Conservation (phyloP, 345 rosid genomes). For the Zanthoxylum bungeanum region DNA sequence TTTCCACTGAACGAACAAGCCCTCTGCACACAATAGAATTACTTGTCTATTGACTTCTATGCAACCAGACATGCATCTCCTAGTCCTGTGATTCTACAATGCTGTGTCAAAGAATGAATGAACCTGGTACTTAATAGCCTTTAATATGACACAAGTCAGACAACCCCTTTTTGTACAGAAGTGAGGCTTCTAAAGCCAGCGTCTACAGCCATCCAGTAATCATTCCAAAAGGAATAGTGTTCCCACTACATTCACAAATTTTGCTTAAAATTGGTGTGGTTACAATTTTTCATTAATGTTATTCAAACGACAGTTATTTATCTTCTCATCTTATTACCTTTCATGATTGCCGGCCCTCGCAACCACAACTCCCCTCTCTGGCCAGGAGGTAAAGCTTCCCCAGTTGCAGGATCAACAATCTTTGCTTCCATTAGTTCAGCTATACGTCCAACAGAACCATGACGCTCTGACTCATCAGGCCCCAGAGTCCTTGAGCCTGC, state of each 20-base stretch:
- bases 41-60: background rate
- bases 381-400: slow-evolving; percentile 67
- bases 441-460: slow-evolving; percentile 74
- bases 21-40: background rate
- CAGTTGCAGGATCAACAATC: slow-evolving; percentile 76
- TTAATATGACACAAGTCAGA: background rate
- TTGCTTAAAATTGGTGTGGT: background rate
- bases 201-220: background rate
- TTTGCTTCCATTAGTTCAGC: slow-evolving; percentile 67
- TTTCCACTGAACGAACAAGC: background rate
- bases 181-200: background rate
- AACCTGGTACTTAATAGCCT: background rate
- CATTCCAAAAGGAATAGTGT: background rate
- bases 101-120: background rate
- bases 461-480: slow-evolving; percentile 54
- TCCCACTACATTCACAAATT: background rate
- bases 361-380: slow-evolving; percentile 86
- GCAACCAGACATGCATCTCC: background rate
- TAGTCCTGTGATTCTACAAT: background rate
- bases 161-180: background rate
- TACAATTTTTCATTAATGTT: background rate
- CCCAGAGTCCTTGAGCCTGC: slow-evolving; percentile 43
- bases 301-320: background rate
- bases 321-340: slow-evolving; percentile 36
- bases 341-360: slow-evolving; percentile 79